A percentile compares a stretch with the other conserved stretches of the same genome.
phyloP scores from a whole-genome alignment of 1,284 basidiomycete genomes.

The Neolentinus lepideus region DNA sequence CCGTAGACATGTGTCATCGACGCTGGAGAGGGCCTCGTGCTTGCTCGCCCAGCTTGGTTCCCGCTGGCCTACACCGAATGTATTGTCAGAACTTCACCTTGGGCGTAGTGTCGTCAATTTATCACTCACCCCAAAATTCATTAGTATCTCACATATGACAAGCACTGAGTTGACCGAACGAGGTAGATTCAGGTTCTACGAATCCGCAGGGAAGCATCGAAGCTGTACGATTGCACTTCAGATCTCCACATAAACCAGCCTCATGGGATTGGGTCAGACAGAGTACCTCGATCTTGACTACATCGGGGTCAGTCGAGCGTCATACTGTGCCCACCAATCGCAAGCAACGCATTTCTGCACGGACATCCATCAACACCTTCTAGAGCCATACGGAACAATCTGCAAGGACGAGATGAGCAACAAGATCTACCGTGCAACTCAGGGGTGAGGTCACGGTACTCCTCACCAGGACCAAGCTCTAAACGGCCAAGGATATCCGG shows the following conservation, averaged over 20 bases:
- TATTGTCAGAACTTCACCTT: too few species aligned
- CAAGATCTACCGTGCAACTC: background rate
- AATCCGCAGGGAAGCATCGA: background rate
- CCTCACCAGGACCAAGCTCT: background rate
- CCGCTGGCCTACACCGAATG: too few species aligned
- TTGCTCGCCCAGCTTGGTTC: too few species aligned
- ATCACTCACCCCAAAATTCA: too few species aligned
- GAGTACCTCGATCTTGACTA: background rate
- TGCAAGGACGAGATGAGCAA: background rate
- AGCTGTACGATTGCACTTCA: background rate
- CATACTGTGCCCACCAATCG: background rate
- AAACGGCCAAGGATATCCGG: background rate
- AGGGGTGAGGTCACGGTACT: background rate
- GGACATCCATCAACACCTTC: background rate
- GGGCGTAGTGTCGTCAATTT: too few species aligned
- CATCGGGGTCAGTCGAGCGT: background rate
- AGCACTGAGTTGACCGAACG: too few species aligned
- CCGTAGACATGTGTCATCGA: too few species aligned
- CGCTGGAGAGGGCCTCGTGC: too few species aligned
- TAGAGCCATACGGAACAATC: background rate
- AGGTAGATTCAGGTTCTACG: too few species aligned
- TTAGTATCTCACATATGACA: too few species aligned
- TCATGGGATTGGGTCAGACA: background rate
- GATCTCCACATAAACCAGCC: background rate
- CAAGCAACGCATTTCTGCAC: background rate